A percentile compares a stretch with the other conserved stretches of the same genome.
phyloP scores from a whole-genome alignment of 352 stramenopile species.

The Phytophthora tubulina region DNA sequence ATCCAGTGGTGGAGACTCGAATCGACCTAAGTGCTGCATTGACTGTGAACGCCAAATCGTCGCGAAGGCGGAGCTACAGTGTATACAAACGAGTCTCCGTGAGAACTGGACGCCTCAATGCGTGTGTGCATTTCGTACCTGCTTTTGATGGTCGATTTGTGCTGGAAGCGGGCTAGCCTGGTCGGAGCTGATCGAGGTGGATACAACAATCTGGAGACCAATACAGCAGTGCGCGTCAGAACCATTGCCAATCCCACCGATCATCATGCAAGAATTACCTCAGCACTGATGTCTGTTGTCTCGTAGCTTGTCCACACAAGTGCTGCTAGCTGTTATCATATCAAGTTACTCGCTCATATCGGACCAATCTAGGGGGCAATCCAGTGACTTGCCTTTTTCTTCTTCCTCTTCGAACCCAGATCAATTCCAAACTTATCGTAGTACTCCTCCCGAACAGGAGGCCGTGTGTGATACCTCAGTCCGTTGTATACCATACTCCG shows the following conservation, averaged over 20 bases:
- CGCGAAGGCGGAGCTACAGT: slow-evolving; percentile 68
- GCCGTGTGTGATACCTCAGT: slow-evolving; percentile 60
- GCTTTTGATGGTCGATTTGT: slow-evolving; percentile 79
- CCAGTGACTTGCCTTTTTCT: slow-evolving; percentile 55
- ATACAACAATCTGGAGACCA: slow-evolving; percentile 56
- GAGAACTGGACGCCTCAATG: not conserved
- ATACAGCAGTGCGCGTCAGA: not conserved
- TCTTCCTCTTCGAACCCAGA: slow-evolving; percentile 69
- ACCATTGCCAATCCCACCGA: not conserved
- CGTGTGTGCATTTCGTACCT: slow-evolving; percentile 38
- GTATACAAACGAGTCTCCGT: not conserved
- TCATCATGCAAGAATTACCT: slow-evolving; percentile 43
- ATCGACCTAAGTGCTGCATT: slow-evolving; percentile 86
- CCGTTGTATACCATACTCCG: slow-evolving; percentile 62
- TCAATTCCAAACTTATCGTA: slow-evolving; percentile 77
- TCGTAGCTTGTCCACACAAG: slow-evolving; percentile 75
- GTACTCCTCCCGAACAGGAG: slow-evolving; percentile 53
- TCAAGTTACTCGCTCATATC: not conserved
- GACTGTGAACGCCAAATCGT: slow-evolving; percentile 80
- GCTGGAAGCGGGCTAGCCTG: slow-evolving; percentile 57
- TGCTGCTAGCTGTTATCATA: slow-evolving; percentile 51
- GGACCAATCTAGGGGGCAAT: not conserved
- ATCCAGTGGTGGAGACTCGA: slow-evolving; percentile 37
- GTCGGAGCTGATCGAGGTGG: slow-evolving; percentile 61
- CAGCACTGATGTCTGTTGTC: slow-evolving; percentile 62